These are phyloP conservation scores for Sonneratia alba DNA, from an alignment of 345 rosid genomes.

Conservation along the genomic window DNA sequence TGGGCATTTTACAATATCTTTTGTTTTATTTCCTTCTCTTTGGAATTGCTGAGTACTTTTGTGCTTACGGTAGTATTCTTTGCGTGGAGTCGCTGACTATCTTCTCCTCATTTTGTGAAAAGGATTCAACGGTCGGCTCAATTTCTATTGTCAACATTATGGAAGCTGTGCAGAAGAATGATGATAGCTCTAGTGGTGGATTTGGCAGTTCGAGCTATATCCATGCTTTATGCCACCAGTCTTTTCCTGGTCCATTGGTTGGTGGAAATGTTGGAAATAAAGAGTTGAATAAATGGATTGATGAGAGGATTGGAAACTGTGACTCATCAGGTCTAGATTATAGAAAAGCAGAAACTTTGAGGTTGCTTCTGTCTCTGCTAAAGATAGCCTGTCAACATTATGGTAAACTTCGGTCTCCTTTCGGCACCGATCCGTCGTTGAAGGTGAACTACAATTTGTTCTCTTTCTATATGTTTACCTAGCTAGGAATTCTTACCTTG, in stretches of 20 bases:
- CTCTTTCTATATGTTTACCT: neutral
- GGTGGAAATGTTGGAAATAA: slow-evolving; percentile 87
- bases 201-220: slow-evolving; percentile 46
- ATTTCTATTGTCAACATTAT: slow-evolving; percentile 61
- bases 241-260: slow-evolving; percentile 89
- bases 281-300: slow-evolving; percentile 93
- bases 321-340: slow-evolving; percentile 52
- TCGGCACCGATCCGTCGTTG: slow-evolving; percentile 51
- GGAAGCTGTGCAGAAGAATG: slow-evolving; percentile 52
- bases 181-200: slow-evolving; percentile 28
- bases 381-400: slow-evolving; percentile 88
- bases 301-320: slow-evolving; percentile 61
- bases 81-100: slow-evolving; percentile 14
- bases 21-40: neutral
- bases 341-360: slow-evolving; percentile 46
- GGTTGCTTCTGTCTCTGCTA: slow-evolving; percentile 78
- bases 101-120: slow-evolving; percentile 21
- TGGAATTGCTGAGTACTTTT: neutral
- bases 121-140: slow-evolving; percentile 51
- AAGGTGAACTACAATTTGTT: slow-evolving; percentile 37
- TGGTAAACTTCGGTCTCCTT: slow-evolving; percentile 96
- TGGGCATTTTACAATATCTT: neutral
- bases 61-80: neutral
- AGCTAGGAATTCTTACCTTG: neutral
- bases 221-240: slow-evolving; percentile 56